Base-by-base conservation (phyloP, 805 yeast genomes). In the Saccharomycopsis sp. region DNA sequence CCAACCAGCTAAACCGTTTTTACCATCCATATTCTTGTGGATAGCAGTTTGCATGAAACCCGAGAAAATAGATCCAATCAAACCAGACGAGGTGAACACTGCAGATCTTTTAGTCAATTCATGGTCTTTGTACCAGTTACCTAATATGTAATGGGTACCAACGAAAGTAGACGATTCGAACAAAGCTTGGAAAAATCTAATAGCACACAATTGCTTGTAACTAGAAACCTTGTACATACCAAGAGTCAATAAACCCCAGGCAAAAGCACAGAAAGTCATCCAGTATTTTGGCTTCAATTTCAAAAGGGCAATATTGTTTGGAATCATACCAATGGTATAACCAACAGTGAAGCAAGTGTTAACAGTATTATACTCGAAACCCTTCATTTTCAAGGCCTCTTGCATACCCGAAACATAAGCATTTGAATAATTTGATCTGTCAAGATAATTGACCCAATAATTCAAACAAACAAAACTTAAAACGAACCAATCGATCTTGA, bases 391-490 rank as follows among this genome's bases (percentile, higher is more conserved):
- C 58, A 81, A 64, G 56, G 79, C 87, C 58, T 81, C 82, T 63
- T 81, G 76, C 87, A 85, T 81, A 8, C 89, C 89, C 9, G 83
- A 76, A n/a, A 83, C 85, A 66, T 84, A 84, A 1, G 89, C 87
- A 64, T 80, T 78, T 35, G 78, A 70, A 49, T 82, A 69, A 57
- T 82, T 83, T 14, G 80, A 73, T 64, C 84, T 74, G 68, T 84
- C 88, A 35, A 85, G 74, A 66, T 82, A 84, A 63, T 83, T 84
- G 58, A 75, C 73, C 77, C 77, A 75, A 61, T 75, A 75, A 5
- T 69, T 62, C 25, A 75, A 65, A 59, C 78, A 74, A 9, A 68
- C 69, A 59, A 72, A 74, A 17, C 76, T 69, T 34, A 75, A 66
- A 19, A 75, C 71, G 19, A 75, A 73, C 72, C 74, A 69, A 62